Evolutionary conservation across 176 grass and related monocot species (phyloP), one percentile per base, ranked within the genome.

Genomic region (Carex littledalei): DNA sequence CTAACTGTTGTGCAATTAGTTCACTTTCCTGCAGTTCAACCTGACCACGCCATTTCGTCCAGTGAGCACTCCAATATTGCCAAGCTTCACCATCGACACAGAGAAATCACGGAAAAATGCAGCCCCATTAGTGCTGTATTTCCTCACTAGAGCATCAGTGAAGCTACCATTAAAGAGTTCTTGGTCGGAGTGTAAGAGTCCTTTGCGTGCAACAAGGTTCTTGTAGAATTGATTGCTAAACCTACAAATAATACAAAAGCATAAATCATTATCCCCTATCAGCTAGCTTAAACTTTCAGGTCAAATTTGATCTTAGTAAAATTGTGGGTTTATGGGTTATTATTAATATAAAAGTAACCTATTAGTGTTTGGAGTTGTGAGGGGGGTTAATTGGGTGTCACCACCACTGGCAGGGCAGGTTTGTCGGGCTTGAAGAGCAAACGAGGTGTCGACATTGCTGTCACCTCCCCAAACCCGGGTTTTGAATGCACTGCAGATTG

Each of bases 191-290:
- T 94, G 94, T 11, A 97, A 86, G 0, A 94, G 83, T 0, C 90
- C 92, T 76, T 29, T 85, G 8, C 26, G 73, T 1, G 35, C 56
- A 5, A 91, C 39, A 4, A 94, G 60, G 87, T 90, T 84, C 32
- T 85, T 84, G 90, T 88, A 97, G 89, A 87, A 97, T 32, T 85
- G 81, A 64, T 92, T 97, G 87, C 91, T 89, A 89, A 97, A 97
- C 20, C 80, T 83, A 16, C 4, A 66, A 65, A 43, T 26, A 26
- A 64, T 17, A 53, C 59, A 67, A 83, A 63, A 67, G 14, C 7
- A 81, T 63, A 63, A 62, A 81, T 81, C 34, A 81, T 81, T 13
- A 81, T 81, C 8, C 34, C 39, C 3, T 81, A 81, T 81, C 16
- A 75, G 20, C 70, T 75, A 70, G 35, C 11, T 43, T 20, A 71